A percentile compares a stretch with the other conserved stretches of the same genome.
These are phyloP conservation scores for Orbilia oligospora DNA, from an alignment of 2,329 filamentous ascomycete genomes.

Conservation along the genomic window DNA sequence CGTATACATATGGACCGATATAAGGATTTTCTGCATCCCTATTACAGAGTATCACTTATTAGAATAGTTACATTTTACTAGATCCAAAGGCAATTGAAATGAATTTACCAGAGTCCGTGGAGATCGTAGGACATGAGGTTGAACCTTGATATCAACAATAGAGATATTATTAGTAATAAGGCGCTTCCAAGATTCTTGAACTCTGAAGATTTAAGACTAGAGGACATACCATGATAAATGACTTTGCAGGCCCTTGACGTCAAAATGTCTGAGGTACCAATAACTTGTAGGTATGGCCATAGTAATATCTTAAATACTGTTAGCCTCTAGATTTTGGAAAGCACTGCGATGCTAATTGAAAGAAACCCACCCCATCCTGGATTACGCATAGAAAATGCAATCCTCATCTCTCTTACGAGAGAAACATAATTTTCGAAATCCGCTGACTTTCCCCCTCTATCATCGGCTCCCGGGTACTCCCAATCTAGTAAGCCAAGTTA, in stretches of 20 bases:
- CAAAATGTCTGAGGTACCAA: constrained; percentile 46
- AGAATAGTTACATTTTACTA: too few species aligned
- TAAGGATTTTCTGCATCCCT: constrained; percentile 51
- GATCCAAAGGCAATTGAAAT: too few species aligned
- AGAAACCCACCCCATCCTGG: neutral
- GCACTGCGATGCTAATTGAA: neutral
- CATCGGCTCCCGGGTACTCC: constrained; percentile 67
- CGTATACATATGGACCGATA: constrained; percentile 65
- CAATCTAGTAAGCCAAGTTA: constrained; percentile 66
- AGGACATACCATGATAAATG: neutral
- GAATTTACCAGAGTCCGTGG: too few species aligned
- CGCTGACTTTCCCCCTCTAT: constrained; percentile 62
- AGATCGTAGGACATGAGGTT: neutral
- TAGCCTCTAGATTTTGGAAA: neutral
- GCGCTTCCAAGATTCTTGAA: too few species aligned
- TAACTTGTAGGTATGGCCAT: constrained; percentile 24
- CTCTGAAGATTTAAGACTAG: neutral
- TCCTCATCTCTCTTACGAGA: neutral
- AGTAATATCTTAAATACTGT: neutral
- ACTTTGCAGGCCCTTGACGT: constrained; percentile 4
- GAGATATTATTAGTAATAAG: too few species aligned
- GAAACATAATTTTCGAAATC: constrained; percentile 1
- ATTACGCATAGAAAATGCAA: constrained; percentile 2
- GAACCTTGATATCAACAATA: neutral
- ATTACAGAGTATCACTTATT: neutral